A percentile compares a stretch with the other conserved stretches of the same genome.
phyloP scores from a whole-genome alignment of 2,329 filamentous ascomycete species.

The Talaromyces sp. region DNA sequence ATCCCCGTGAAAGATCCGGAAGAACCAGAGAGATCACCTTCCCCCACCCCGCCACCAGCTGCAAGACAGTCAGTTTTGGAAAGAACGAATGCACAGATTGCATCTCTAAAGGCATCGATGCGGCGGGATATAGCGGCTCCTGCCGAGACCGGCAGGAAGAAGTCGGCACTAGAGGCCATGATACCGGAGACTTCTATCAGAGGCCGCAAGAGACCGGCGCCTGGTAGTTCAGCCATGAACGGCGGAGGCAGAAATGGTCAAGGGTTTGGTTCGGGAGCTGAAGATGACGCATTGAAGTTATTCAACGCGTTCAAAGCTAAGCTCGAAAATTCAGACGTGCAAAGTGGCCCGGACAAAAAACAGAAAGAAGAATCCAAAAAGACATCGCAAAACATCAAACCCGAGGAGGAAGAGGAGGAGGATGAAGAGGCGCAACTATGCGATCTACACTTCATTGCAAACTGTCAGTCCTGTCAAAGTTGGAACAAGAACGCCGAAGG shows the following conservation, averaged over 20 bases:
- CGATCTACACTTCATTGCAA: slow-evolving; percentile 92
- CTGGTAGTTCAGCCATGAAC: slow-evolving; percentile 31
- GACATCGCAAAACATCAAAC: neutral
- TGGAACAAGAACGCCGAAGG: slow-evolving; percentile 63
- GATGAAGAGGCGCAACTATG: slow-evolving; percentile 74
- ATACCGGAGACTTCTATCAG: slow-evolving; percentile 50
- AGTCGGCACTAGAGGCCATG: slow-evolving; percentile 49
- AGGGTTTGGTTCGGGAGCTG: too few species aligned
- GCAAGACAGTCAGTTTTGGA: slow-evolving; percentile 39
- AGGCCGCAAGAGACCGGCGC: slow-evolving; percentile 45
- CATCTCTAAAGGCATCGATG: slow-evolving; percentile 49
- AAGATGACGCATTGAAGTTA: slow-evolving; percentile 65
- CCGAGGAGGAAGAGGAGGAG: slow-evolving; percentile 27
- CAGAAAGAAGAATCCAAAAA: slow-evolving; percentile 20
- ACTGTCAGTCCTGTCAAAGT: slow-evolving; percentile 85
- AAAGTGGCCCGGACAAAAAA: slow-evolving; percentile 23
- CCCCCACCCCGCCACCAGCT: slow-evolving; percentile 28
- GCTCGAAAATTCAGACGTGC: slow-evolving; percentile 54
- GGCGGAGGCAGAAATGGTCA: slow-evolving; percentile 39
- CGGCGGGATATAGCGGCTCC: slow-evolving; percentile 40
- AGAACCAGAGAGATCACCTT: slow-evolving; percentile 38
- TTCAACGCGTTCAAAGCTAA: slow-evolving; percentile 78
- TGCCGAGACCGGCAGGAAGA: slow-evolving; percentile 39
- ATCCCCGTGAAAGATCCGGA: slow-evolving; percentile 48
- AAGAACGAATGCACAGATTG: slow-evolving; percentile 48